Conservation (phyloP, 2,329 filamentous ascomycete genomes). For the Chaetomiaceae sp. region DNA sequence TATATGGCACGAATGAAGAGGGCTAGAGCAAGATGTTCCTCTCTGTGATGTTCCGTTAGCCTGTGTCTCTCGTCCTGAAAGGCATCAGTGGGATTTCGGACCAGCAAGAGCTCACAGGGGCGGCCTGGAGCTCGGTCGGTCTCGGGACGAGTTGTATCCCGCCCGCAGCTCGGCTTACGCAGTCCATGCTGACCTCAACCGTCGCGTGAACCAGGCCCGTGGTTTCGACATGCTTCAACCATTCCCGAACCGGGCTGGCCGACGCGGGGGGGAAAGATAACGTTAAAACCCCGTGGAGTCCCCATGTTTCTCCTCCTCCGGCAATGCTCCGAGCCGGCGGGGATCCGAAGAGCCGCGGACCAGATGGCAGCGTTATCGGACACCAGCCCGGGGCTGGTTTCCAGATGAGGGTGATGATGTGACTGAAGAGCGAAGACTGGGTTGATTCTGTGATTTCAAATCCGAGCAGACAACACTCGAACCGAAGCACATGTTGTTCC, state of each 20-base stretch:
- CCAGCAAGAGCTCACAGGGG: too few species aligned
- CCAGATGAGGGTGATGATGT: background rate
- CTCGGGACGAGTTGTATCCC: background rate
- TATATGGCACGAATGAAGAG: too few species aligned
- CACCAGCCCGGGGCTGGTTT: background rate
- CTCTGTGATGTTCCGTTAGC: too few species aligned
- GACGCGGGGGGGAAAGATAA: background rate
- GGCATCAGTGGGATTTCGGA: too few species aligned
- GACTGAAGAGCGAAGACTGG: background rate
- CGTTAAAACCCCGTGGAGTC: constrained; percentile 2
- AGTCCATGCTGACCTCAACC: background rate
- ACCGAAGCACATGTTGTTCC: background rate
- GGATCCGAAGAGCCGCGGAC: background rate
- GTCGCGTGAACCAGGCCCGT: background rate
- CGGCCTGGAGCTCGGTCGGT: background rate
- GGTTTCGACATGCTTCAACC: background rate
- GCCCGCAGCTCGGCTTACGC: background rate
- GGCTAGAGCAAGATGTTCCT: too few species aligned
- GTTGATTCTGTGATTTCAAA: background rate
- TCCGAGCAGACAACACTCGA: too few species aligned
- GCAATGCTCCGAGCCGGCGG: constrained; percentile 6
- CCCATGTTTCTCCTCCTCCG: background rate
- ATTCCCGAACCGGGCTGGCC: constrained; percentile 3
- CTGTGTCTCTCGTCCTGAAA: too few species aligned
- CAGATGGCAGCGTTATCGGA: constrained; percentile 11